Base-by-base conservation (phyloP, 2,329 filamentous ascomycete species). In the Acrocalymma vagum region DNA sequence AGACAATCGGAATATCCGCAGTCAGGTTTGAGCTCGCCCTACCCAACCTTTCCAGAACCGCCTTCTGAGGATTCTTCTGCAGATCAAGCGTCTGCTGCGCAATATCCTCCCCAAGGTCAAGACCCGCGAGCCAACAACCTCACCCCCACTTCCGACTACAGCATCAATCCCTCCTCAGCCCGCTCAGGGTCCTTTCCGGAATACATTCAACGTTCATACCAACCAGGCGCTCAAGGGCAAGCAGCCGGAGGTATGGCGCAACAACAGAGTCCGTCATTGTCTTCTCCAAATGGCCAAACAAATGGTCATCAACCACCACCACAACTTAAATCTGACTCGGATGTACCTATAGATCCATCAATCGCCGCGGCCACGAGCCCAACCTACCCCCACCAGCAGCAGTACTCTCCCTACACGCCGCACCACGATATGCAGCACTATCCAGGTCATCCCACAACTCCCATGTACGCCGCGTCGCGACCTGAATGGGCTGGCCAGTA, bases 331-430 rank as follows among this genome's bases (percentile, higher is more conserved):
- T 95, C 92, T 96, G 89, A 96, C 90, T 83, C 82, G 83, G 87
- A 90, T 85, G 85, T 95, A 80, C 90, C 90, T 87, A 92, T 95
- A 96, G 93, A 96, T 95, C 91, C 92, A 67, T 95, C 91, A 73
- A 96, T 96, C 72, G 88, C 91, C 73, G 88, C 91, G 72, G 86
- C 89, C 64, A 88, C 90, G 68, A 96, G 90, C 80, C 92, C 93
- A 16, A 92, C 90, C 63, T 96, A 95, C 71, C 83, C 89, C 60
- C 87, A 90, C 53, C 82, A 84, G 53, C 77, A 80, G 70, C 85
- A 88, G 70, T 95, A 95, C 73, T 93, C 91, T 59, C 90, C 92
- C 23, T 96, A 96, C 74, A 84, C 84, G 43, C 84, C 88, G 42
- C 86, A 86, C 55, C 87, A 91, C 79, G 89, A 95, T 60, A 94